phyloP scores from a whole-genome alignment of 139 green algal genomes.

The Closterium sp. region DNA sequence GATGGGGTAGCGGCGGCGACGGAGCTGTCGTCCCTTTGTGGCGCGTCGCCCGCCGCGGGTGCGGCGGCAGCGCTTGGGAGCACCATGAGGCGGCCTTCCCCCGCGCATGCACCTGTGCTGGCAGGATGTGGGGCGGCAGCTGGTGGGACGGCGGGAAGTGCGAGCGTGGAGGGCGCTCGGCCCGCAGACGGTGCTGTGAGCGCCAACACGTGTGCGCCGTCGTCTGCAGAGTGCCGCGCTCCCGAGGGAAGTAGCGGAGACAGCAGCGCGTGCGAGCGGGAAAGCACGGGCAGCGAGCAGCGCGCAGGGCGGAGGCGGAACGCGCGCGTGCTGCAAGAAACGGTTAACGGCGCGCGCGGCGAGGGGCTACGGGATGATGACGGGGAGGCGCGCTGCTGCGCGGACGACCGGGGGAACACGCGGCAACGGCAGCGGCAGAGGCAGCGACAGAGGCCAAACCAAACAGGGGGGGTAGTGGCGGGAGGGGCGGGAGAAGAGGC shows the following conservation, averaged over 20 bases:
- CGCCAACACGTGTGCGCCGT: neutral
- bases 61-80: no score
- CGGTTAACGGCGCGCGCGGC: neutral
- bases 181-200: neutral
- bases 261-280: neutral
- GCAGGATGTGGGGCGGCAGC: no score
- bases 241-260: neutral
- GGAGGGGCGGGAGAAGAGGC: neutral
- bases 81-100: no score
- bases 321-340: neutral
- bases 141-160: neutral
- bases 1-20: neutral
- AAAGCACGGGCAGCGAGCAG: neutral
- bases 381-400: no score
- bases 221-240: neutral
- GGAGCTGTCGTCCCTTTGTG: no score
- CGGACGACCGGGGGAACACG: no score
- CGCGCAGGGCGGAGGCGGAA: neutral
- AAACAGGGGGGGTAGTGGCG: no score
- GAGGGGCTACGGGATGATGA: neutral
- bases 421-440: neutral
- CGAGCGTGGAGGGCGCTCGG: neutral
- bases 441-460: neutral
- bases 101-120: neutral
- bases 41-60: no score